phyloP scores from a whole-genome alignment of 2,329 filamentous ascomycete species.

The Domatiomyces catenatus region DNA sequence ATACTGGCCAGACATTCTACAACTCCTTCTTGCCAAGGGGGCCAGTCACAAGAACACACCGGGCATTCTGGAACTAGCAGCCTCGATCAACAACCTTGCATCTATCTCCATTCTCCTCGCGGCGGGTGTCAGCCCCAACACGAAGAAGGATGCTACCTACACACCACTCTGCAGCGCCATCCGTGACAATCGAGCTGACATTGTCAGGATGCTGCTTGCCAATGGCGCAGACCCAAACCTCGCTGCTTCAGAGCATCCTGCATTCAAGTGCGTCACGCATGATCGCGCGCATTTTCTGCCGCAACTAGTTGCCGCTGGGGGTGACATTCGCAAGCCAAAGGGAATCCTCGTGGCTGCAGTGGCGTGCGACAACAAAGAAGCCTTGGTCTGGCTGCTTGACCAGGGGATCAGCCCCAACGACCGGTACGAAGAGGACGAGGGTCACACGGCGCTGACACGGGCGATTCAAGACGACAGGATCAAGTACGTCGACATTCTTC shows the following conservation, averaged over 20 bases:
- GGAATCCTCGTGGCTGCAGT: slow-evolving; percentile 53
- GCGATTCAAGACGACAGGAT: slow-evolving; percentile 46
- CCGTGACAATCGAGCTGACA: slow-evolving; percentile 48
- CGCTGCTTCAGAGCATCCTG: slow-evolving; percentile 47
- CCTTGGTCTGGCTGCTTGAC: slow-evolving; percentile 45
- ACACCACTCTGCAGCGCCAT: slow-evolving; percentile 55
- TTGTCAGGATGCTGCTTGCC: slow-evolving; percentile 43
- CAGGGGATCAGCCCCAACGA: slow-evolving; percentile 47
- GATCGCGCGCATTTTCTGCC: slow-evolving; percentile 46
- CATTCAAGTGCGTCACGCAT: slow-evolving; percentile 55
- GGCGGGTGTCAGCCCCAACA: slow-evolving; percentile 45
- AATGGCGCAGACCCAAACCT: slow-evolving; percentile 38
- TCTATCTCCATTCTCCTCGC: slow-evolving; percentile 43
- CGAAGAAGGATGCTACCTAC: slow-evolving; percentile 50
- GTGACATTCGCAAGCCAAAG: slow-evolving; percentile 42
- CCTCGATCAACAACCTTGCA: slow-evolving; percentile 49
- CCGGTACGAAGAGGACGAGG: slow-evolving; percentile 38
- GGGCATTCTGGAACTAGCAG: slow-evolving; percentile 49
- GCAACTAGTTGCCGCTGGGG: slow-evolving; percentile 44
- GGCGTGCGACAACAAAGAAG: slow-evolving; percentile 45
- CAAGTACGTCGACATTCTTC: slow-evolving; percentile 45
- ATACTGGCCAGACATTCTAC: slow-evolving; percentile 43
- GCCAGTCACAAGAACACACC: slow-evolving; percentile 46
- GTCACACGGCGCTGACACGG: slow-evolving; percentile 48
- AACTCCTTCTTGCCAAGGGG: slow-evolving; percentile 43